Evolutionary conservation across 306 rosid genomes (phyloP), one percentile per base, ranked within the genome.

Genomic region (Inga oerstediana): DNA sequence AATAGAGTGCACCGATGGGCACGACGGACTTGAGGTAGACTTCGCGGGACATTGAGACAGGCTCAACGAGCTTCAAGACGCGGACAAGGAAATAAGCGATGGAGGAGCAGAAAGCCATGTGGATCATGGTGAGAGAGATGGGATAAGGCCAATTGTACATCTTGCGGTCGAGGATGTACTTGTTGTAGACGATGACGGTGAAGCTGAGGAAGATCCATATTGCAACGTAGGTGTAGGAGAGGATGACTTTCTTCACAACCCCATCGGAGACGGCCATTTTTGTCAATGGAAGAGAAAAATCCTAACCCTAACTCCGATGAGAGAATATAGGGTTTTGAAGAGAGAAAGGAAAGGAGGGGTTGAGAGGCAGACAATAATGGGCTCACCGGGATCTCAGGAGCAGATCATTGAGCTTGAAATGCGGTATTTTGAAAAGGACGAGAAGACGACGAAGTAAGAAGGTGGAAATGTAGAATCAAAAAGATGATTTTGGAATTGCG

Each of bases 91-190:
- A 74, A 81, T 89, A 94, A 0, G 99, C 99, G 14, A 96, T 81
- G 75, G 97, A 89, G 52, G 99, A 94, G 77, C 99, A 96, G 81
- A 96, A 96, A 32, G 88, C 94, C 99, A 96, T 96, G 84, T 96
- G 99, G 88, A 96, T 96, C 99, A 96, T 96, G 84, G 99, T 94
- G 49, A 96, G 97, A 0, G 99, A 92, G 80, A 96, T 93, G 12
- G 99, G 99, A 79, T 81, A 96, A 0, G 99, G 97, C 99, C 99
- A 96, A 80, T 94, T 91, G 92, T 92, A 96, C 93, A 96, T 90
- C 85, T 96, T 93, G 8, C 88, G 97, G 65, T 96, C 98, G 12
- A 96, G 88, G 85, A 96, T 96, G 94, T 90, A 96, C 86, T 96
- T 96, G 91, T 96, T 96, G 97, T 82, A 96, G 14, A 96, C 97